Percentiles rank a stretch among this genome's conserved stretches.
These are phyloP conservation scores for Microsporum audouinii DNA, from an alignment of 2,329 filamentous ascomycete species.

Conservation along the genomic window DNA sequence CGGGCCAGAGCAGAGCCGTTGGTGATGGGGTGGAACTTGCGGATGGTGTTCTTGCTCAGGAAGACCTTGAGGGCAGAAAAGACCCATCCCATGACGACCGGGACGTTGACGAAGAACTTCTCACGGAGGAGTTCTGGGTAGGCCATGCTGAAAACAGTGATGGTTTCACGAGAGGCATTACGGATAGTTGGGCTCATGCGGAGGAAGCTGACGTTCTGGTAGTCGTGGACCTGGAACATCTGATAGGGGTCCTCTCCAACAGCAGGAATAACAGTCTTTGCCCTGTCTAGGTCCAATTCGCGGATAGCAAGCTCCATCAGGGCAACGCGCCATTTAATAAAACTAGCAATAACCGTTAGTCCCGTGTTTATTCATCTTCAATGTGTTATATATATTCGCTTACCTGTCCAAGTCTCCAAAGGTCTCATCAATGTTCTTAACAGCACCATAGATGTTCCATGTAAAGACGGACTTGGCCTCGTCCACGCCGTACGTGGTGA, in stretches of 20 bases:
- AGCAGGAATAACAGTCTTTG: slow-evolving; percentile 56
- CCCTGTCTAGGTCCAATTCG: slow-evolving; percentile 58
- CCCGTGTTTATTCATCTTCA: background rate
- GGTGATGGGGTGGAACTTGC: slow-evolving; percentile 68
- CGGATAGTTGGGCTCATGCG: slow-evolving; percentile 67
- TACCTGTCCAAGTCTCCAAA: slow-evolving; percentile 76
- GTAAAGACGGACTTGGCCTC: slow-evolving; percentile 54
- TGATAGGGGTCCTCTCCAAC: slow-evolving; percentile 66
- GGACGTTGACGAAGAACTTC: slow-evolving; percentile 96
- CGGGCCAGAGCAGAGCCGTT: slow-evolving; percentile 59
- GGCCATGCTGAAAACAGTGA: slow-evolving; percentile 65
- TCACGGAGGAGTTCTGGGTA: slow-evolving; percentile 82
- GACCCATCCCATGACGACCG: slow-evolving; percentile 80
- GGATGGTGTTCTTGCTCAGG: slow-evolving; percentile 59
- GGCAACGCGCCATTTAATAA: slow-evolving; percentile 78
- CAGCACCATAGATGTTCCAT: slow-evolving; percentile 87
- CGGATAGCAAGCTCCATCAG: slow-evolving; percentile 79
- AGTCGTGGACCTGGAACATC: slow-evolving; percentile 89
- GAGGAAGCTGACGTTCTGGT: slow-evolving; percentile 76
- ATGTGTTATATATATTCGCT: slow-evolving; percentile 25
- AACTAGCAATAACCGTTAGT: slow-evolving; percentile 42
- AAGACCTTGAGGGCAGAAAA: slow-evolving; percentile 66
- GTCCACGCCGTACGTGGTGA: slow-evolving; percentile 56
- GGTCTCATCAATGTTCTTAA: slow-evolving; percentile 67
- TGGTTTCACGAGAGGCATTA: slow-evolving; percentile 65